Base-by-base conservation (phyloP, 1,284 basidiomycete genomes). In the Malassezia yamatoensis region DNA sequence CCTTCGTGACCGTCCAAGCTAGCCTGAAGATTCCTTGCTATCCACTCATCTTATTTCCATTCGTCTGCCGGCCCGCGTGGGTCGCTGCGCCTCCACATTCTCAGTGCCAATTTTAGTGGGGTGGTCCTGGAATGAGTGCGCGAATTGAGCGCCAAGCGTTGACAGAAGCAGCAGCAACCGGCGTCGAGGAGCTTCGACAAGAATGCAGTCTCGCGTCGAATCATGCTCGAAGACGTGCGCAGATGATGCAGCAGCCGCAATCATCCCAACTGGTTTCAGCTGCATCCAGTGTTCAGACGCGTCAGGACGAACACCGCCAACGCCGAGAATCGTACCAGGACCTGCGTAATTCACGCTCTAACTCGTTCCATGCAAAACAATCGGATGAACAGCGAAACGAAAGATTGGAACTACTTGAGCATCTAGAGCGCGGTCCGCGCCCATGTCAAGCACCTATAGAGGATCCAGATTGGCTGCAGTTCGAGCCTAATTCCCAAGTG, bases 371-470 rank as follows among this genome's bases (percentile, higher is more conserved):
- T 1, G 21, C 37, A 20, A 20, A 29, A 24, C 29, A 24, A 3
- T 5, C 5, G 12, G 18, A 16, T 5, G 18, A 49, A 2, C 7
- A 10, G 5, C 44, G 55, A 2, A 58, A 58, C 21, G 51, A 58
- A 33, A 44, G 50, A 7, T 40, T 58, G 12, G 55, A 58, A 24
- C 39, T 58, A 10, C 16, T 53, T 4, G 51, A 52, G 20, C n/a
- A 48, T 3, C 36, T 58, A 9, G 35, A 37, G 12, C 50, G 51
- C 10, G 55, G 55, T 12, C 55, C 55, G 4, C 35, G 24, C 2
- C n/a, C 29, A 8, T 53, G 34, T 34, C n/a, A 34, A 10, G 43
- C 55, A 13, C 55, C 34, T 24, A 7, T 20, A 9, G 55, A 58
- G 32, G 55, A 58, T 18, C 50, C 51, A 1, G 18, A 44, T 15